These are phyloP conservation scores for Petunia hybrid DNA, from an alignment of 305 asterid species.

Conservation along the genomic window DNA sequence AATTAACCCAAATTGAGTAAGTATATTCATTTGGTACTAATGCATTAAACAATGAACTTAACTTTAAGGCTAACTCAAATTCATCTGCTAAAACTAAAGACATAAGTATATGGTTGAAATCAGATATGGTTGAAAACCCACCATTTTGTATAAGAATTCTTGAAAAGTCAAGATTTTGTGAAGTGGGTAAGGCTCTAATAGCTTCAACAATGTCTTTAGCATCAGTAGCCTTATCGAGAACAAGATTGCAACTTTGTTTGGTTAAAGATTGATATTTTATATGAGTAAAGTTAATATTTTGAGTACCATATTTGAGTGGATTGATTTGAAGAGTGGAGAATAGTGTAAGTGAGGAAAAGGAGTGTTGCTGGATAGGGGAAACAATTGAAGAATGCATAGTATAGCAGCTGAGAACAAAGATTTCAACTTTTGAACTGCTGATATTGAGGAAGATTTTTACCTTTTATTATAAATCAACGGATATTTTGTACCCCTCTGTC, in stretches of 20 bases:
- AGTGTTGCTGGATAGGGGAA: conserved; percentile 5
- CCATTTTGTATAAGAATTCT: conserved; percentile 39
- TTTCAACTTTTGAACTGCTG: not conserved
- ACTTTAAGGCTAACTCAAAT: conserved; percentile 54
- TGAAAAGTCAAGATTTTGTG: conserved; percentile 35
- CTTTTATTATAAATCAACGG: not conserved
- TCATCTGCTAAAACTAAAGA: conserved; percentile 55
- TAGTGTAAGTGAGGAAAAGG: not conserved
- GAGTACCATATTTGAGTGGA: not conserved
- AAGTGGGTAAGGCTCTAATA: conserved; percentile 34
- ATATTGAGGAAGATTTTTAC: not conserved
- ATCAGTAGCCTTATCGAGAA: not conserved
- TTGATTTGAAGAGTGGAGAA: not conserved
- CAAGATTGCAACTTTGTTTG: not conserved
- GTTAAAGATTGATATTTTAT: not conserved
- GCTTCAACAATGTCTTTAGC: conserved; percentile 38
- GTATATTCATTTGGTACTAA: conserved; percentile 54
- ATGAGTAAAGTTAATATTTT: not conserved
- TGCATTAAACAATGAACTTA: conserved; percentile 45
- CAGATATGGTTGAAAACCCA: conserved; percentile 45
- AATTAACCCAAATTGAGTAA: conserved; percentile 53
- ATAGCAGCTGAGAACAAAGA: not conserved
- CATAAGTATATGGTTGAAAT: conserved; percentile 48
- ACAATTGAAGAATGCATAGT: conserved; percentile 22
- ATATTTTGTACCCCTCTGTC: not conserved